Evolutionary conservation across 371 early-diverging fungal genomes (phyloP).

Genomic region (Capniomyces stellatus): DNA sequence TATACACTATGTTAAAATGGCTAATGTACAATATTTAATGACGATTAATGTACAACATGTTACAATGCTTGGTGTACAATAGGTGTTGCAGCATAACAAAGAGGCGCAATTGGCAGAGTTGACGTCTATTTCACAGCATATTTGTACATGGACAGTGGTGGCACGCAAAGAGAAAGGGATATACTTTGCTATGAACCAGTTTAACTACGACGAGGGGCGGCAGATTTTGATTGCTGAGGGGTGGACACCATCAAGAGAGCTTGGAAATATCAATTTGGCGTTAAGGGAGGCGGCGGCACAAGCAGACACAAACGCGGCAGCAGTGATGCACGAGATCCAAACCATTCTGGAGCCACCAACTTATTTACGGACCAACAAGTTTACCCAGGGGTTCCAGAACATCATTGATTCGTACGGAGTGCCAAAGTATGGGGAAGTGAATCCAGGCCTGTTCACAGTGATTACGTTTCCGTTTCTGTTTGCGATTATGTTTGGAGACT

Average conservation of each 20-base stretch:
- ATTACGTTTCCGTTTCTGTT: constrained; percentile 99
- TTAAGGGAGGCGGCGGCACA: constrained; percentile 69
- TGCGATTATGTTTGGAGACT: constrained; percentile 99
- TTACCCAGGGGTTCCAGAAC: constrained; percentile 91
- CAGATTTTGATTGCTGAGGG: constrained; percentile 95
- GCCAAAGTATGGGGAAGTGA: constrained; percentile 97
- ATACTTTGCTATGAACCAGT: constrained; percentile 86
- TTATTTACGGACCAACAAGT: constrained; percentile 86
- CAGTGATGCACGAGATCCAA: constrained; percentile 63
- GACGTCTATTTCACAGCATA: constrained; percentile 53
- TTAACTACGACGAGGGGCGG: constrained; percentile 79
- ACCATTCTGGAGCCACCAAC: constrained; percentile 89
- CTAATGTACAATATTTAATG: no score
- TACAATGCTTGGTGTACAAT: no score
- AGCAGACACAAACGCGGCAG: constrained; percentile 68
- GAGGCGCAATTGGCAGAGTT: constrained; percentile 71
- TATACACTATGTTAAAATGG: no score
- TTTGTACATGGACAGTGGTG: constrained; percentile 72
- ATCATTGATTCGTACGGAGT: constrained; percentile 98
- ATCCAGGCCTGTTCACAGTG: constrained; percentile 95
- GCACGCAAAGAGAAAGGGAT: constrained; percentile 95
- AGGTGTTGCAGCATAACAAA: constrained; percentile 30
- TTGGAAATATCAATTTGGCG: constrained; percentile 57
- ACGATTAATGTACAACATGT: no score
- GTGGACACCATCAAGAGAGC: constrained; percentile 81